Percentiles rank a stretch among this genome's conserved stretches.
Evolutionary conservation across 768 basidiomycete species (phyloP).

Genomic region (Leccinellum luteum): DNA sequence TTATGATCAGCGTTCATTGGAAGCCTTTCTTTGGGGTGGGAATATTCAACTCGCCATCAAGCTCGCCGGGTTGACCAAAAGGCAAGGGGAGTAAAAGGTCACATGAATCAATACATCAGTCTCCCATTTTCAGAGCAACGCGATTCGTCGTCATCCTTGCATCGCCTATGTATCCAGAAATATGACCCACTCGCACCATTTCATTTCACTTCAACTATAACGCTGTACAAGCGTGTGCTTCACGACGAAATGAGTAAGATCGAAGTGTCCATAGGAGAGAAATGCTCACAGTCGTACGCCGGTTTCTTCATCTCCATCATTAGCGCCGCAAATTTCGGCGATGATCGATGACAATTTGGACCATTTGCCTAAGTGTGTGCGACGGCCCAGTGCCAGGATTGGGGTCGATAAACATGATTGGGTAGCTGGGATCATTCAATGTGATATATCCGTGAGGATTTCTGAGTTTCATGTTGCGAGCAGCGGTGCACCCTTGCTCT

Average conservation of each 20-base stretch:
- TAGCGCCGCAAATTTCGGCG: not conserved
- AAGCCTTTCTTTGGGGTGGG: not conserved
- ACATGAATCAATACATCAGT: not conserved
- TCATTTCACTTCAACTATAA: not conserved
- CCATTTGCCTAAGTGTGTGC: accelerated
- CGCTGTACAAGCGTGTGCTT: not conserved
- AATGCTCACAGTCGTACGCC: not conserved
- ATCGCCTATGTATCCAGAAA: not conserved
- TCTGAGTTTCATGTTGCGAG: not conserved
- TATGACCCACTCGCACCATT: not conserved
- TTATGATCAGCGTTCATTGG: not conserved
- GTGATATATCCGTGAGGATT: not conserved
- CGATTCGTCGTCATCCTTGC: not conserved
- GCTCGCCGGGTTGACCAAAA: not conserved
- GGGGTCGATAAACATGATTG: not conserved
- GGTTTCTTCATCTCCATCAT: no score
- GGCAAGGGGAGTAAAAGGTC: no score
- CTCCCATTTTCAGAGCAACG: not conserved
- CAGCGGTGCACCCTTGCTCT: not conserved
- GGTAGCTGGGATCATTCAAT: not conserved
- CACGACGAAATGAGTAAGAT: not conserved
- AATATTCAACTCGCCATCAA: not conserved
- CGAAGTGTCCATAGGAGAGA: no score
- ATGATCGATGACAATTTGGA: not conserved
- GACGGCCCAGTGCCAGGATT: not conserved